Percentiles rank a stretch among this genome's conserved stretches.
Evolutionary conservation across 805 yeast genomes (phyloP).

Genomic region (Myxozyma udenii): DNA sequence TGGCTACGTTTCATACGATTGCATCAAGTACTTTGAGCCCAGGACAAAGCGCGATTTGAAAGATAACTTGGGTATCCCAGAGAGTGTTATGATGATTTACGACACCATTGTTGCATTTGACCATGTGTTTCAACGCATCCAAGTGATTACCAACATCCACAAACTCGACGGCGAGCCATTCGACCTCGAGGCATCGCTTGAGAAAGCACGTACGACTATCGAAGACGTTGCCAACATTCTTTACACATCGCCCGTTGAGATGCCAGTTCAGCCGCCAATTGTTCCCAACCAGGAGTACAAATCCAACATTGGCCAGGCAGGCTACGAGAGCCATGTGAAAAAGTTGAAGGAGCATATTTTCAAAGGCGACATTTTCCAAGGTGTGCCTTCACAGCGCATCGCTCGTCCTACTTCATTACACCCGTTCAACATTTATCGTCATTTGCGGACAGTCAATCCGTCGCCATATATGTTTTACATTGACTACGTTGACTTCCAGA

Average conservation of each 20-base stretch:
- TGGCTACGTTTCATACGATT: constrained; percentile 94
- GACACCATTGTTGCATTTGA: constrained; percentile 90
- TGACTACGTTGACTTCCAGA: constrained; percentile 86
- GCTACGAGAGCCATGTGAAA: constrained; percentile 80
- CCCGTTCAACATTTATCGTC: constrained; percentile 94
- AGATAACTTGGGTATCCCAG: constrained; percentile 84
- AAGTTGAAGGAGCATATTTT: constrained; percentile 74
- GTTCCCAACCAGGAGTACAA: constrained; percentile 63
- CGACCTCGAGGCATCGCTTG: constrained; percentile 50
- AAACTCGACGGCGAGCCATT: constrained; percentile 29
- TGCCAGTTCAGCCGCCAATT: constrained; percentile 75
- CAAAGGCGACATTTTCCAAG: constrained; percentile 93
- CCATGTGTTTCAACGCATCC: constrained; percentile 89
- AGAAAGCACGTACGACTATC: constrained; percentile 54
- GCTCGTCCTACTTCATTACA: constrained; percentile 92
- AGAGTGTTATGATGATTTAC: constrained; percentile 85
- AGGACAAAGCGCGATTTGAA: constrained; percentile 68
- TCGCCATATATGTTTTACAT: constrained; percentile 95
- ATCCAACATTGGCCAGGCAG: constrained; percentile 90
- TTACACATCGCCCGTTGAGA: constrained; percentile 42
- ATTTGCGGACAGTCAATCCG: constrained; percentile 92
- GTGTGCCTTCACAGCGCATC: constrained; percentile 96
- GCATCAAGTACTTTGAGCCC: constrained; percentile 96
- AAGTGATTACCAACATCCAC: constrained; percentile 77
- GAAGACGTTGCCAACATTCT: constrained; percentile 50